Evolutionary conservation across 139 green algal genomes (phyloP).

Genomic region (Chlamydomonas applanata): DNA sequence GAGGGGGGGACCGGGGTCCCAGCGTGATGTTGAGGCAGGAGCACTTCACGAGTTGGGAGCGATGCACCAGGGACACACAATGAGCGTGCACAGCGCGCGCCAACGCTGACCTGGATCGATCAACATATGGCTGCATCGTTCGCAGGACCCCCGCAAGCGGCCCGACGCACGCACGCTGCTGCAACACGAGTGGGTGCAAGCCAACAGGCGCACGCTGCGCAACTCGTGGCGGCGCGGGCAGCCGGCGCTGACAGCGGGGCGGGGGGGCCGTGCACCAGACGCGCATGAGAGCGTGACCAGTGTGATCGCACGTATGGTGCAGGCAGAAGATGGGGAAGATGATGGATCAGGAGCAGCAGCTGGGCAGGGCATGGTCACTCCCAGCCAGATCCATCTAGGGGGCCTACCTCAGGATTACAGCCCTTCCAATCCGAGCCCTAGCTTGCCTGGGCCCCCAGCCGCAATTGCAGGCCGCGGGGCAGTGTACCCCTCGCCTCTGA

Average conservation of each 20-base stretch:
- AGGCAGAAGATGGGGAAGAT: constrained; percentile 24
- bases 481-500: not conserved
- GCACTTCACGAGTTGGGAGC: no score
- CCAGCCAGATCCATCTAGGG: no score
- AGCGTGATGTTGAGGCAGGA: no score
- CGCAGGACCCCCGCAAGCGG: constrained; percentile 78
- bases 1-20: no score
- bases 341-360: not conserved
- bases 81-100: no score
- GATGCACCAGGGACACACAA: no score
- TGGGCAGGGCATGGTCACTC: no score
- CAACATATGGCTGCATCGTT: not conserved
- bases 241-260: not conserved
- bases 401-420: not conserved
- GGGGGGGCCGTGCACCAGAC: not conserved
- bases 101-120: not conserved
- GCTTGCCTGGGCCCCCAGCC: not conserved
- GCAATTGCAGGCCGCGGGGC: not conserved
- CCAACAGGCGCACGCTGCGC: constrained; percentile 70
- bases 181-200: constrained; percentile 83
- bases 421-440: not conserved
- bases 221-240: constrained; percentile 60
- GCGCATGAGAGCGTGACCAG: constrained; percentile 52
- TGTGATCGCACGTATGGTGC: constrained; percentile 47
- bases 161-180: constrained; percentile 76